phyloP scores from a whole-genome alignment of 768 basidiomycete species.

The Pisolithus sp. region DNA sequence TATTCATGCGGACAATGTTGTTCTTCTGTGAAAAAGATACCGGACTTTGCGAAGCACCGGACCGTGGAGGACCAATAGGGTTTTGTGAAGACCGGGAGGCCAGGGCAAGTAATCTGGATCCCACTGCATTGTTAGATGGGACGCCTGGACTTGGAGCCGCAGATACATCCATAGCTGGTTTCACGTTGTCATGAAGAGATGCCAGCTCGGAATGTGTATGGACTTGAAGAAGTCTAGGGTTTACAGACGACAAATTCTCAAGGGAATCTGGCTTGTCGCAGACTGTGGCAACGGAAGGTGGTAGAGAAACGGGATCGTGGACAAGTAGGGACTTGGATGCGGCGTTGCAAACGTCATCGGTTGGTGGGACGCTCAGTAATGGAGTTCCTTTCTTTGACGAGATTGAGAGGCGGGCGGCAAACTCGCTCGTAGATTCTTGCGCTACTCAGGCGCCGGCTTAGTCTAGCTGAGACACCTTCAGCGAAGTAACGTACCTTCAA shows the following conservation, averaged over 20 bases:
- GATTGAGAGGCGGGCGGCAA: neutral
- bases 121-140: conserved; percentile 35
- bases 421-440: neutral
- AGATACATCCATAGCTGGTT: conserved; percentile 35
- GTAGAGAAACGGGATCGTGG: neutral
- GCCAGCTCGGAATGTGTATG: conserved; percentile 20
- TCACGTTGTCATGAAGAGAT: conserved; percentile 11
- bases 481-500: conserved; percentile 15
- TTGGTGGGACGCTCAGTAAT: neutral
- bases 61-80: conserved; percentile 9
- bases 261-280: conserved; percentile 13
- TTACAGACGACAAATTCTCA: conserved; percentile 17
- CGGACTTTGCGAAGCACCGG: conserved; percentile 18
- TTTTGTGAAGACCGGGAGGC: conserved; percentile 22
- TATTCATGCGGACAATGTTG: conserved; percentile 6
- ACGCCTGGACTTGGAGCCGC: conserved; percentile 26
- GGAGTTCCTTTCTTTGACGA: neutral
- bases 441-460: neutral
- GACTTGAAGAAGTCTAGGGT: conserved; percentile 33
- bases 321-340: conserved; percentile 1
- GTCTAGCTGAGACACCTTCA: neutral
- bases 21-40: conserved; percentile 21
- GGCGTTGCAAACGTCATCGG: neutral
- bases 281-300: conserved; percentile 6
- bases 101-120: conserved; percentile 40